Base-by-base conservation (phyloP, 1,284 basidiomycete species). In the Ustilago xerochloae region DNA sequence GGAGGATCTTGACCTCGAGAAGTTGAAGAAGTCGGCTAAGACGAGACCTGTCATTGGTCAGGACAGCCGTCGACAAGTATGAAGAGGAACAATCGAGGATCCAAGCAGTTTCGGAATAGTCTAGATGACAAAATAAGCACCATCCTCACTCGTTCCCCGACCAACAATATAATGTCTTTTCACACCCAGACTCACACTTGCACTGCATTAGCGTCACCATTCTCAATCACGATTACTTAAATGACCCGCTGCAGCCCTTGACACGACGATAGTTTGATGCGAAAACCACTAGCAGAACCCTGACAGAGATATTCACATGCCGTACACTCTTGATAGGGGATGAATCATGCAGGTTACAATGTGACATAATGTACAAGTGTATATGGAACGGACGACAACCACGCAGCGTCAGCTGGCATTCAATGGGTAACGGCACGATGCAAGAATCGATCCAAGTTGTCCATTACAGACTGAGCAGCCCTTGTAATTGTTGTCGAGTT, bases 21-120 rank as follows among this genome's bases (percentile, higher is more conserved):
- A 38, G 36, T n/a, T 61, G 36, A 55, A 58, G 36, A 75, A 57
- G 24, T n/a, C 33, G 15, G 20, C 10, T 6, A 64, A 52, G 41
- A 16, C 39, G 13, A 52, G 73, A 26, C 69, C 74, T 12, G 62
- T 68, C 16, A 63, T 76, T 20, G 74, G 74, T 1, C 54, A 67
- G 47, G 65, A 76, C 39, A 48, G 28, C 5, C 47, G 69, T 18
- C 48, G 72, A 15, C 63, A 71, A 47, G 68, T 71, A 3, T 70
- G 30, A 53, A 35, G 39, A 41, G 38, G n/a, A 16, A 18, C 18
- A 20, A 41, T 13, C 39, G 3, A n/a, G n/a, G n/a, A n/a, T n/a
- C n/a, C n/a, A n/a, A n/a, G n/a, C n/a, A n/a, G n/a, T n/a, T n/a
- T n/a, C n/a, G n/a, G n/a, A n/a, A n/a, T n/a, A n/a, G n/a, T n/a